Percentiles rank a stretch among this genome's conserved stretches.
Conservation (phyloP, 2,329 filamentous ascomycete species). For the Trichoderma pleuroti region DNA sequence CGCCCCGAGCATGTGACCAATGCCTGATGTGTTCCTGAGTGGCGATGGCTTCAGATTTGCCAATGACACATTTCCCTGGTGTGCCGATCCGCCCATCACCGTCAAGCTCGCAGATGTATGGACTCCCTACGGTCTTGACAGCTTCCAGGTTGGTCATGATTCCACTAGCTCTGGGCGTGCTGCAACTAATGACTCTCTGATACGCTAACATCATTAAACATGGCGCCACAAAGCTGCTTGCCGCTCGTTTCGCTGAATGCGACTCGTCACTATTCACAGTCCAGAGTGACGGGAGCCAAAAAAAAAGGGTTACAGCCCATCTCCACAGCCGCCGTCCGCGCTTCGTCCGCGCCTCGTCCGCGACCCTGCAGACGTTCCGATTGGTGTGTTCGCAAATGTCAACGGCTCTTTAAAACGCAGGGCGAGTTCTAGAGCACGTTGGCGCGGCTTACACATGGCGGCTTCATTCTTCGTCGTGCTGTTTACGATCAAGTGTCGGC, state of each 20-base stretch:
- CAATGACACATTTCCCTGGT: not conserved
- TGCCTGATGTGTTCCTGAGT: not conserved
- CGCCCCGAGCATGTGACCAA: conserved; percentile 6
- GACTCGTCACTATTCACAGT: conserved; percentile 10
- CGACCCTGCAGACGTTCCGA: conserved; percentile 3
- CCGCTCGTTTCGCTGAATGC: conserved; percentile 4
- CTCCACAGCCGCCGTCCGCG: conserved; percentile 4
- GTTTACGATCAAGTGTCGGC: not conserved
- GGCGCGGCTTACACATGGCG: not conserved
- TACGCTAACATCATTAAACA: conserved; percentile 2
- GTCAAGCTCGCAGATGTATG: not conserved
- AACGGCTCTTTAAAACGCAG: not conserved
- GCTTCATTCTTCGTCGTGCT: not conserved
- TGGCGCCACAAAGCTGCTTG: conserved; percentile 6
- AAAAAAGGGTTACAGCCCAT: conserved; percentile 1
- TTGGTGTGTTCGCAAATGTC: conserved; percentile 8
- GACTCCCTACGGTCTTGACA: not conserved
- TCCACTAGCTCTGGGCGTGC: not conserved
- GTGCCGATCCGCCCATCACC: not conserved
- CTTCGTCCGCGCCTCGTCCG: not conserved
- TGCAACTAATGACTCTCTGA: conserved; percentile 1
- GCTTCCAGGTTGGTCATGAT: not conserved
- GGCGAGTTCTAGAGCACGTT: not conserved
- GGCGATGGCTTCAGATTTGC: not conserved
- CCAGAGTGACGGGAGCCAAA: not conserved